These are phyloP conservation scores for Starmerella stigmatis DNA, from an alignment of 805 yeast genomes.

Conservation along the genomic window DNA sequence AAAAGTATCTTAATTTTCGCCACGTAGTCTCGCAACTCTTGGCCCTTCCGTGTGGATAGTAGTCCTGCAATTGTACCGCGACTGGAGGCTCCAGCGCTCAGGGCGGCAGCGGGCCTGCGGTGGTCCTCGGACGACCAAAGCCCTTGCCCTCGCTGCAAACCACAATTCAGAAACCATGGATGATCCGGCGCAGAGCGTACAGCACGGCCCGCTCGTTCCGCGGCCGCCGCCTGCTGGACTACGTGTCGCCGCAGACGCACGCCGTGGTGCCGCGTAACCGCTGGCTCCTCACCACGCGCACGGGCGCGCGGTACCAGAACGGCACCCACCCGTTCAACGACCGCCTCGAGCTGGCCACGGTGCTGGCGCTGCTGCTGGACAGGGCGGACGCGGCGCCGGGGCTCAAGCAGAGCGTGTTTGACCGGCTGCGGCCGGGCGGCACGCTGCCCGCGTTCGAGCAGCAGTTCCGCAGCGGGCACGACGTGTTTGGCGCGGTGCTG, in stretches of 20 bases:
- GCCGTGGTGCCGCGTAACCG: conserved; percentile 7
- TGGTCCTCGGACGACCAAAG: too few species aligned
- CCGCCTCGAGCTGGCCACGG: conserved; percentile 12
- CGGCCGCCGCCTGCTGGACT: conserved; percentile 21
- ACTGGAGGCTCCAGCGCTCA: too few species aligned
- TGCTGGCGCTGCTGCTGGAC: conserved; percentile 1
- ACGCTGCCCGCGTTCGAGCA: background rate
- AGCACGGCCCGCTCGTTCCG: conserved; percentile 6
- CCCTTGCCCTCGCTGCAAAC: conserved; percentile 7
- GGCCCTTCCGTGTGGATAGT: too few species aligned
- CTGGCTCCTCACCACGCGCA: conserved; percentile 14
- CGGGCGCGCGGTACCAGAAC: conserved; percentile 18
- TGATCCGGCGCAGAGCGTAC: conserved; percentile 6
- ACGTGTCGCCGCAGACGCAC: conserved; percentile 10
- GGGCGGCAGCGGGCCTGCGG: too few species aligned
- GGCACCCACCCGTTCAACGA: conserved; percentile 1
- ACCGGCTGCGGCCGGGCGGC: background rate
- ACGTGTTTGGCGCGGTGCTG: background rate
- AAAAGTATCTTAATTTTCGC: too few species aligned
- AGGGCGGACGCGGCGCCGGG: background rate
- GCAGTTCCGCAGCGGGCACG: background rate
- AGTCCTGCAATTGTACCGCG: too few species aligned
- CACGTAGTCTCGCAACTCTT: too few species aligned
- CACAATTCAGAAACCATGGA: background rate
- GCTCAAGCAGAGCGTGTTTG: background rate